These are phyloP conservation scores for Suhomyces sp. DNA, from an alignment of 805 yeast species.

Conservation along the genomic window DNA sequence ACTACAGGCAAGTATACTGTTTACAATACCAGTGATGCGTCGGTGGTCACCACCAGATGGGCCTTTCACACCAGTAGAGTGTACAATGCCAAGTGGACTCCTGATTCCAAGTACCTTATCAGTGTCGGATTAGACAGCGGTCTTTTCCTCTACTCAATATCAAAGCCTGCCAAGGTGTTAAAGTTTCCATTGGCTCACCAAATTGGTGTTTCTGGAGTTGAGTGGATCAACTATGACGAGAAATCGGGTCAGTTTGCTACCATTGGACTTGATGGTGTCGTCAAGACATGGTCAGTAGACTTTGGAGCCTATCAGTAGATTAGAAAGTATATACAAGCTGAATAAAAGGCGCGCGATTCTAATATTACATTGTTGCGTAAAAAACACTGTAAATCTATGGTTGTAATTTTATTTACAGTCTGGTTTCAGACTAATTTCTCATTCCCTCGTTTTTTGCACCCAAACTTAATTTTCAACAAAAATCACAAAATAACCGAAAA, in stretches of 20 bases:
- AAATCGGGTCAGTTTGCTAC: constrained; percentile 47
- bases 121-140: constrained; percentile 85
- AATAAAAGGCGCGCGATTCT: background rate
- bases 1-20: constrained; percentile 80
- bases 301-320: constrained; percentile 11
- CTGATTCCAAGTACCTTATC: constrained; percentile 66
- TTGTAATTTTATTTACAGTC: background rate
- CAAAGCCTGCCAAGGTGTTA: constrained; percentile 71
- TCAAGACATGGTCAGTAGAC: constrained; percentile 67
- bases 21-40: constrained; percentile 51
- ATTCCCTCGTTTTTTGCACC: background rate
- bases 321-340: background rate
- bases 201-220: constrained; percentile 75
- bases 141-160: constrained; percentile 74
- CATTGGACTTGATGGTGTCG: constrained; percentile 77
- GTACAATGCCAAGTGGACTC: constrained; percentile 74
- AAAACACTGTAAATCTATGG: background rate
- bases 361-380: background rate
- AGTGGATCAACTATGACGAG: constrained; percentile 54
- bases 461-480: background rate
- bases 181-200: constrained; percentile 80
- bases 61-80: constrained; percentile 88
- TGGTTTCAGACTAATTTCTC: background rate
- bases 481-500: background rate
- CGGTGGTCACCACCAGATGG: constrained; percentile 84